Percentiles rank a stretch among this genome's conserved stretches.
Evolutionary conservation across 2,329 filamentous ascomycete genomes (phyloP).

Genomic region (Elsinoe fawcettii): DNA sequence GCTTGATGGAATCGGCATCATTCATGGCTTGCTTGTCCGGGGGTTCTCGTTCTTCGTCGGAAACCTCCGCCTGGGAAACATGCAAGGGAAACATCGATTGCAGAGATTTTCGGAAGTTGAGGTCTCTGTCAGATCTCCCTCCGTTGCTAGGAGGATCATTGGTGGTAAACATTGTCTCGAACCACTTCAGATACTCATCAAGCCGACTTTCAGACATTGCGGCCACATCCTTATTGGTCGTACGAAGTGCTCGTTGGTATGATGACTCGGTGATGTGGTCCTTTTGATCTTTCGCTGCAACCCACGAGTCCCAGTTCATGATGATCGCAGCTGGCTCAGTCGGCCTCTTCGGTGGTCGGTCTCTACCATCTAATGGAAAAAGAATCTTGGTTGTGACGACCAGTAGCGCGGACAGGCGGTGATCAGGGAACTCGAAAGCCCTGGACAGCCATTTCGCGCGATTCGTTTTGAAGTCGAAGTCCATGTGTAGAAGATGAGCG

Average conservation of each 20-base stretch:
- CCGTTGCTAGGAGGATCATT: slow-evolving; percentile 32
- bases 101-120: slow-evolving; percentile 35
- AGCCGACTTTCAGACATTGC: slow-evolving; percentile 54
- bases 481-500: slow-evolving; percentile 43
- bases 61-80: neutral
- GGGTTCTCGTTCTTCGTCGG: neutral
- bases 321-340: slow-evolving; percentile 51
- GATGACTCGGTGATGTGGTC: slow-evolving; percentile 23
- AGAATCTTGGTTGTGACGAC: slow-evolving; percentile 71
- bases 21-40: neutral
- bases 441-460: slow-evolving; percentile 33
- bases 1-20: slow-evolving; percentile 27
- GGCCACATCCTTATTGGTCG: slow-evolving; percentile 56
- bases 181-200: slow-evolving; percentile 75
- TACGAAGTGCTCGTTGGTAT: slow-evolving; percentile 42
- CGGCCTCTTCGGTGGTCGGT: slow-evolving; percentile 43
- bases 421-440: slow-evolving; percentile 61
- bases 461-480: slow-evolving; percentile 46
- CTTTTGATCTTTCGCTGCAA: slow-evolving; percentile 7
- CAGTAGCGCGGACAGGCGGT: slow-evolving; percentile 61
- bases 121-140: slow-evolving; percentile 26
- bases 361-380: slow-evolving; percentile 61
- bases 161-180: slow-evolving; percentile 57
- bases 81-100: slow-evolving; percentile 37
- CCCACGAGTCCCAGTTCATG: slow-evolving; percentile 70